Evolutionary conservation across 2,329 filamentous ascomycete species (phyloP), one percentile per base, ranked within the genome.

Genomic region (Cadophora gregata): DNA sequence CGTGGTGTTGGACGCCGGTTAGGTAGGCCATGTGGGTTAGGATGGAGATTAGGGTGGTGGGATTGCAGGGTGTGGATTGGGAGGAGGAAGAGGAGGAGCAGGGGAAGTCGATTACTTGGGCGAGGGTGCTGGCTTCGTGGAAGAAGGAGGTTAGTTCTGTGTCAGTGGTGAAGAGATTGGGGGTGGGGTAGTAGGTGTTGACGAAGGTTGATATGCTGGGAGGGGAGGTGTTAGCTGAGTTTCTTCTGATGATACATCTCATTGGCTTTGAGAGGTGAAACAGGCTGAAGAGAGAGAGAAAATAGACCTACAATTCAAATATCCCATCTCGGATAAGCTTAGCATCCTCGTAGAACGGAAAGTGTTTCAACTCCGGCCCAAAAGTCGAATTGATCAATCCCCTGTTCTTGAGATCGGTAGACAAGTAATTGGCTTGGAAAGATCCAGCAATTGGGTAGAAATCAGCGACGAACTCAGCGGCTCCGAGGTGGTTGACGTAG

Each of bases 311-410:
- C 62, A 84, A 84, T 0, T 65, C 62, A 4, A 73, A 72, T 56
- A 80, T 80, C 3, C 75, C 77, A 55, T 74, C 70, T 55, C 77
- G 69, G 58, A 84, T 80, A 0, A 73, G 71, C 5, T 67, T 67
- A 1, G 77, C 80, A 66, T 84, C 81, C 25, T 84, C 78, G 68
- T 79, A 79, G 71, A 81, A 84, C 0, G 82, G 82, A 65, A 83
- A 82, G 55, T 74, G 66, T 60, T 78, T 78, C 19, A 84, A 73
- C 1, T 72, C 68, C 0, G 80, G 80, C 4, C 80, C 79, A 16
- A 69, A 65, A 9, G 67, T 65, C 45, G 66, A 70, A 67, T 80
- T 73, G 62, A 84, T 76, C 1, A 85, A 76, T 1, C 82, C 82
- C 4, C 81, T 77, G 6, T 66, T 68, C 33, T 73, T 62, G 14